Base-by-base conservation (phyloP, 2,329 filamentous ascomycete genomes). In the Intubia oerlemansii region DNA sequence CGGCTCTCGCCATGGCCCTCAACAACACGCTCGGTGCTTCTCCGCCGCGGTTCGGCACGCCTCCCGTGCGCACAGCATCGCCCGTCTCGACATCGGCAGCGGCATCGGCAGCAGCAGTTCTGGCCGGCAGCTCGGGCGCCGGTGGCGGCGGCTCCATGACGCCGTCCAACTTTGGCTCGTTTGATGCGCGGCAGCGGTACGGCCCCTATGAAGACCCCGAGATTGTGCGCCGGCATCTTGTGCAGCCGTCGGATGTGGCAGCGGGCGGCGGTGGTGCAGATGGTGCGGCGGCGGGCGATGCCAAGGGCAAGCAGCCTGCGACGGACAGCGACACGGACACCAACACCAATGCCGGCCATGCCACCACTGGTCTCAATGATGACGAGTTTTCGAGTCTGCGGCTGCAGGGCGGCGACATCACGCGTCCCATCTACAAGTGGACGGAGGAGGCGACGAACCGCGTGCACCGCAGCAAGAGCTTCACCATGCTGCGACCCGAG, bases 361-460 rank as follows among this genome's bases (percentile, higher is more conserved):
- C 32, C 2, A 29, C 32, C 7, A 35, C 29, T 13, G 29, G 35
- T 11, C 62, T 10, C 18, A 19, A 68, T 35, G 68, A 74, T 5
- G 78, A 88, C 34, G 80, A 91, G 43, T 98, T 98, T 47, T 93
- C 84, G 17, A 95, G 88, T 51, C 52, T 98, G 46, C 73, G 74
- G 45, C 57, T 98, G 26, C 90, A 95, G 47, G 88, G 88, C 34
- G 88, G 88, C 37, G 88, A 98, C 47, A 76, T 93, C 32, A 93
- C 85, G 15, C 64, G 88, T 35, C 80, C 85, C 31, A 91, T 98
- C 41, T 98, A 98, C 57, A 75, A 80, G 41, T 98, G 90, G 80
- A 81, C 82, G 5, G 82, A 95, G 48, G 79, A 90, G 46, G 77
- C 77, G 29, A 90, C 44, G 59, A 62, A 59, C 35, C 67, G 67